Conservation (phyloP, 805 yeast species). For the Saturnispora galanensis region DNA sequence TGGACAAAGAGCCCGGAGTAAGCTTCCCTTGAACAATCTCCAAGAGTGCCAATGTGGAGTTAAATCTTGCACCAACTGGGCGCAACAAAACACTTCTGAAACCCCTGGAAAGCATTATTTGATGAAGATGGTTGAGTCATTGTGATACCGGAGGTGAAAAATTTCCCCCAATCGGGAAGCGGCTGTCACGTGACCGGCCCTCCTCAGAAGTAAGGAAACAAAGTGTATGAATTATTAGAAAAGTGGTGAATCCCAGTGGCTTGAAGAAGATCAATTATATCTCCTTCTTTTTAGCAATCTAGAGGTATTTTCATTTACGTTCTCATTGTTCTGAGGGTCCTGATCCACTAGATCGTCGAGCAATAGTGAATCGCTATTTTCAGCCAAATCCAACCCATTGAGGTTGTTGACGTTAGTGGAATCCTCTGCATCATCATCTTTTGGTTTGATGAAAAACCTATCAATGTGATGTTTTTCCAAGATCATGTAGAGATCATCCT, state of each 20-base stretch:
- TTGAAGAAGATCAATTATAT: neutral
- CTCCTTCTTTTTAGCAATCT: neutral
- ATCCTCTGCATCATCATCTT: neutral
- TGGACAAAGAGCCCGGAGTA: slow-evolving; percentile 59
- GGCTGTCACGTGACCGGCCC: no score
- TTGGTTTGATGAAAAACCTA: slow-evolving; percentile 21
- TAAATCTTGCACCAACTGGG: slow-evolving; percentile 24
- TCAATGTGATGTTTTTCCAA: slow-evolving; percentile 62
- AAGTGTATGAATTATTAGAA: no score
- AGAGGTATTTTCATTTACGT: neutral
- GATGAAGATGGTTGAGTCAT: neutral
- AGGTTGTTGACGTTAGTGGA: neutral
- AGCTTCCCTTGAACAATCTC: slow-evolving; percentile 51
- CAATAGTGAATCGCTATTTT: neutral
- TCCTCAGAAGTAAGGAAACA: no score
- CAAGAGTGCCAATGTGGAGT: slow-evolving; percentile 57
- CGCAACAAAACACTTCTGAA: no score
- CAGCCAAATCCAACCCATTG: neutral
- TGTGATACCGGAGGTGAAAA: no score
- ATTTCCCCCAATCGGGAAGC: no score
- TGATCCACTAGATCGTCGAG: neutral
- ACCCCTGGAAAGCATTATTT: slow-evolving; percentile 1
- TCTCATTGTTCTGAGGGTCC: neutral
- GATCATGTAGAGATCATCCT: slow-evolving; percentile 71
- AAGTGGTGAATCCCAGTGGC: no score